These are phyloP conservation scores for Lolium rigidum DNA, from an alignment of 176 grass and related monocot species.

Conservation along the genomic window DNA sequence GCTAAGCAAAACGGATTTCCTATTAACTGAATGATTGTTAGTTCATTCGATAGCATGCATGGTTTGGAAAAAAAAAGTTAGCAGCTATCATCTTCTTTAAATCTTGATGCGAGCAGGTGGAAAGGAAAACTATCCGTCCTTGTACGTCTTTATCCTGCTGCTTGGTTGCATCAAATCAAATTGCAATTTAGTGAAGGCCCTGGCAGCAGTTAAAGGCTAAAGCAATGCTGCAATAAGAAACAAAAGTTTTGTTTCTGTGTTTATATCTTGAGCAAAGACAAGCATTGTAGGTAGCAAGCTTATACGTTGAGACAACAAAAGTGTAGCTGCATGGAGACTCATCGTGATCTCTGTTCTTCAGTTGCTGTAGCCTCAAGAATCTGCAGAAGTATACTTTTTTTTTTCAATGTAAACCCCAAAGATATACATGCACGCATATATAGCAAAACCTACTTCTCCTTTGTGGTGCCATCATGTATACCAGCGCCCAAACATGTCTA, in stretches of 20 bases:
- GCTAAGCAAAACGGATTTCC: neutral
- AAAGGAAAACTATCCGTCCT: too few relatives aligned
- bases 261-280: neutral
- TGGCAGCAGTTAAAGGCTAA: neutral
- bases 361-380: neutral
- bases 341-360: neutral
- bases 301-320: neutral
- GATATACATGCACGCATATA: neutral
- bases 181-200: neutral
- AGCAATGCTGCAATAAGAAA: neutral
- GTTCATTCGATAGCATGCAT: neutral
- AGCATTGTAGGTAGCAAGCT: neutral
- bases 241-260: neutral
- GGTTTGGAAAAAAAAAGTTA: neutral
- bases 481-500: slow-evolving; percentile 6
- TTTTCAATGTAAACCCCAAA: neutral
- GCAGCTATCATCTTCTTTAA: neutral
- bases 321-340: neutral
- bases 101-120: neutral
- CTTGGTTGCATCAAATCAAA: neutral
- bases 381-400: neutral
- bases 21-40: neutral
- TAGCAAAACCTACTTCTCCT: neutral
- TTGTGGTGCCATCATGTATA: slow-evolving; percentile 13
- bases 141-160: neutral